Percentiles rank a stretch among this genome's conserved stretches.
phyloP scores from a whole-genome alignment of 345 rosid species.

The Gossypium rotundifolium region DNA sequence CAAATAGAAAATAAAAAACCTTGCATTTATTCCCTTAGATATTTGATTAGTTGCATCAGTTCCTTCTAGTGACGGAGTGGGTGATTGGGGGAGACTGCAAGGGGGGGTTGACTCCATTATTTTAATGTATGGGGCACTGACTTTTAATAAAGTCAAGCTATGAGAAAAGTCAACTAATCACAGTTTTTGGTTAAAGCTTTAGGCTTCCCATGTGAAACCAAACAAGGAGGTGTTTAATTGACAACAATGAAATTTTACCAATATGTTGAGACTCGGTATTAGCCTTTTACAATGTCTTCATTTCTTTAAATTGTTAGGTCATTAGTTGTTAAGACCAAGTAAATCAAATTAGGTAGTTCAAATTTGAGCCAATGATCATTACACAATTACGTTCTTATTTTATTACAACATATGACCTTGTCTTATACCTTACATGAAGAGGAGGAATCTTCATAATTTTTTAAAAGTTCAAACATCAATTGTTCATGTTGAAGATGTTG shows the following conservation, averaged over 20 bases:
- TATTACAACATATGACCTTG: background rate
- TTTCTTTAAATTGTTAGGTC: background rate
- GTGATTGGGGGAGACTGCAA: background rate
- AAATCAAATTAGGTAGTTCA: background rate
- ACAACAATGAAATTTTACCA: background rate
- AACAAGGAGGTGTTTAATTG: background rate
- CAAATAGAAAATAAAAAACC: background rate
- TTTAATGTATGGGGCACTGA: background rate
- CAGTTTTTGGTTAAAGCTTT: background rate
- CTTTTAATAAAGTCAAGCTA: constrained; percentile 2
- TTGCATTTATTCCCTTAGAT: background rate
- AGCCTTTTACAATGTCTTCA: background rate
- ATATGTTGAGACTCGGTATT: background rate
- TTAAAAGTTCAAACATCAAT: background rate
- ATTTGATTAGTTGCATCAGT: constrained; percentile 4
- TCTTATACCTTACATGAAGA: background rate
- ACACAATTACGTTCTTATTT: background rate
- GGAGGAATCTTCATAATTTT: background rate
- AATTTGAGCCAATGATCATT: background rate
- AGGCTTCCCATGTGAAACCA: background rate
- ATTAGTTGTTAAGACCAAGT: background rate
- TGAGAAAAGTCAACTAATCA: background rate
- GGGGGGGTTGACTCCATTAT: constrained; percentile 1
- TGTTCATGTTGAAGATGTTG: background rate
- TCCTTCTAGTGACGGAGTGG: background rate